Evolutionary conservation across 2,329 filamentous ascomycete species (phyloP), one percentile per base, ranked within the genome.

Genomic region (Colletotrichum orbiculare): DNA sequence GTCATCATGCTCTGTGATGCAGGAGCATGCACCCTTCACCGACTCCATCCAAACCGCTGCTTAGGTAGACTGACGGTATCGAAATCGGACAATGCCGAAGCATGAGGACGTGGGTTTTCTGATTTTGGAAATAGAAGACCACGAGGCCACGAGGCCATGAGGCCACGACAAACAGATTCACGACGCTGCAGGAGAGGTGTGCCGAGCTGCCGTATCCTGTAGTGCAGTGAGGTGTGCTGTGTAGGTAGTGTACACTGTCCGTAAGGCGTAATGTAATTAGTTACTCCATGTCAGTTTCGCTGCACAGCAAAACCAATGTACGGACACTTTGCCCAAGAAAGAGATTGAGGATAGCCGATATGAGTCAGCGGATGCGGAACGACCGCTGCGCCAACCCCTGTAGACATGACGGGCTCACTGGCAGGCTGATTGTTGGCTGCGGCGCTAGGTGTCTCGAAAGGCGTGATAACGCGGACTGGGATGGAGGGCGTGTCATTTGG

Each of bases 361-460:
- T 62, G 62, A 65, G 43, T 62, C 62, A 62, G 62, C 62, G 15
- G 62, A 13, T 52, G 58, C 50, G 46, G 53, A 25, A 50, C 58
- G 38, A 42, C 25, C 15, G 47, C 42, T 47, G 35, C 41, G 34
- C 41, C 33, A 54, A 34, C 37, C 55, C 62, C 52, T 52, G 46
- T n/a, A 39, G 52, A 17, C 41, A 47, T 53, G 62, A 34, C 47
- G 53, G 62, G 62, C 62, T 62, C 15, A 41, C 49, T 42, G 37
- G 42, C 13, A 17, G 62, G 62, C 62, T 42, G 41, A 65, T 58
- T 50, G 50, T 8, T 11, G 11, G 7, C 10, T 34, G 43, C 13
- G 39, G 34, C 37, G 37, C 34, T 8, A 48, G 8, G 12, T 2
- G 6, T 54, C 17, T 41, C 33, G 42, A 43, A 41, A 48, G 13